A percentile compares a stretch with the other conserved stretches of the same genome.
These are phyloP conservation scores for Aspergillus cejpii DNA, from an alignment of 2,329 filamentous ascomycete species.

Conservation along the genomic window DNA sequence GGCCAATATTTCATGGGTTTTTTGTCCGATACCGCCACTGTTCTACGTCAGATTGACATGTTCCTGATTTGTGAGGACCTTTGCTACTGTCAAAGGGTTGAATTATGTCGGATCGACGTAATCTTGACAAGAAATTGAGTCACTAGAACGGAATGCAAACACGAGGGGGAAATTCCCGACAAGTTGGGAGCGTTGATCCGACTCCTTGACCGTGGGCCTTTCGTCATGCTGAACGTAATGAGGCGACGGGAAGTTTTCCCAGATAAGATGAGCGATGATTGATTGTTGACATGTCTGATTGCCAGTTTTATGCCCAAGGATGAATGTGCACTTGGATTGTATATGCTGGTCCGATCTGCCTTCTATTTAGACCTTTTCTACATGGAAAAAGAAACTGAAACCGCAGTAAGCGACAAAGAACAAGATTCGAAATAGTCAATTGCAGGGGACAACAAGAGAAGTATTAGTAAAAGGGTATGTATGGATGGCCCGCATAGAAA, in stretches of 20 bases:
- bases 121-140: neutral
- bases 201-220: neutral
- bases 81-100: too few species aligned
- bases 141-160: neutral
- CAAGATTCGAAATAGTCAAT: constrained; percentile 12
- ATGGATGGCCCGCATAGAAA: constrained; percentile 31
- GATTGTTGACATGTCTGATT: neutral
- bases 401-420: constrained; percentile 6
- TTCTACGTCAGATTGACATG: neutral
- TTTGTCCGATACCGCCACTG: neutral
- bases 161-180: too few species aligned
- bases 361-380: constrained; percentile 17
- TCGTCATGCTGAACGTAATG: neutral
- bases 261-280: neutral
- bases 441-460: constrained; percentile 16
- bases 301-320: too few species aligned
- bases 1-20: neutral
- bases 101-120: neutral
- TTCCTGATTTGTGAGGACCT: neutral
- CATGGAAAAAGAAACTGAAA: constrained; percentile 6
- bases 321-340: neutral
- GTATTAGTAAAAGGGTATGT: constrained; percentile 31
- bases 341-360: constrained; percentile 11
- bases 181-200: neutral
- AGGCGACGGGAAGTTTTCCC: neutral